Evolutionary conservation across 2,329 filamentous ascomycete genomes (phyloP).

Genomic region (Rhinocladiella similis): DNA sequence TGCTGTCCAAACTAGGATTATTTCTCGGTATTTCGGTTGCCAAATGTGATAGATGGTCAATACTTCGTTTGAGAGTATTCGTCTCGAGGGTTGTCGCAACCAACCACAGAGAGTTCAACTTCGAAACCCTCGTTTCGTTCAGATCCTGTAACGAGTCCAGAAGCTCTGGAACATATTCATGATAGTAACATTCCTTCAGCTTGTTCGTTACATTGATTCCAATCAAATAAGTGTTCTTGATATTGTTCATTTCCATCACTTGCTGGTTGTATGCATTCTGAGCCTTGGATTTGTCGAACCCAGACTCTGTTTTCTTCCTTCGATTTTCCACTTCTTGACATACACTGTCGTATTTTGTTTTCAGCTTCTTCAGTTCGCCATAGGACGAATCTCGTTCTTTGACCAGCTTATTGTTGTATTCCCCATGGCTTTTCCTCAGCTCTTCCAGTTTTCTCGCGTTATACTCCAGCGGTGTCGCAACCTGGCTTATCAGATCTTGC

Average conservation of each 20-base stretch:
- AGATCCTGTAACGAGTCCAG: conserved; percentile 90
- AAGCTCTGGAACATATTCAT: conserved; percentile 92
- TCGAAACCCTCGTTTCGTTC: conserved; percentile 81
- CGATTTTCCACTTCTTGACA: conserved; percentile 94
- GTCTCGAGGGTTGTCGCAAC: conserved; percentile 77
- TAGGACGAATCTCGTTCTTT: conserved; percentile 85
- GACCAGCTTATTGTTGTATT: conserved; percentile 85
- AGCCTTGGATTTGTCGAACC: conserved; percentile 92
- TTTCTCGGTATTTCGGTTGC: conserved; percentile 83
- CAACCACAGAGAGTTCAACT: conserved; percentile 83
- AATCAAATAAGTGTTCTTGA: conserved; percentile 97
- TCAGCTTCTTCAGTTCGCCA: conserved; percentile 81
- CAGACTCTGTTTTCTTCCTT: conserved; percentile 90
- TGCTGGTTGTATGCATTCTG: conserved; percentile 91
- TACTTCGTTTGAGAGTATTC: conserved; percentile 73
- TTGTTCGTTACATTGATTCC: conserved; percentile 96
- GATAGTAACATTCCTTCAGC: conserved; percentile 95
- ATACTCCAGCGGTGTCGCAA: conserved; percentile 83
- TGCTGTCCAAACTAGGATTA: conserved; percentile 82
- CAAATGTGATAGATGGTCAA: conserved; percentile 70
- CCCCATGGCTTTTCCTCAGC: conserved; percentile 83
- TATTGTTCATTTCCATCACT: conserved; percentile 91
- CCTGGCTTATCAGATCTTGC: conserved; percentile 72
- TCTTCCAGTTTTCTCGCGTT: conserved; percentile 80
- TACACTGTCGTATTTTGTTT: conserved; percentile 86